These are phyloP conservation scores for Chloranthus sessilifolius DNA, from an alignment of 164 flowering plant genomes.

Conservation along the genomic window DNA sequence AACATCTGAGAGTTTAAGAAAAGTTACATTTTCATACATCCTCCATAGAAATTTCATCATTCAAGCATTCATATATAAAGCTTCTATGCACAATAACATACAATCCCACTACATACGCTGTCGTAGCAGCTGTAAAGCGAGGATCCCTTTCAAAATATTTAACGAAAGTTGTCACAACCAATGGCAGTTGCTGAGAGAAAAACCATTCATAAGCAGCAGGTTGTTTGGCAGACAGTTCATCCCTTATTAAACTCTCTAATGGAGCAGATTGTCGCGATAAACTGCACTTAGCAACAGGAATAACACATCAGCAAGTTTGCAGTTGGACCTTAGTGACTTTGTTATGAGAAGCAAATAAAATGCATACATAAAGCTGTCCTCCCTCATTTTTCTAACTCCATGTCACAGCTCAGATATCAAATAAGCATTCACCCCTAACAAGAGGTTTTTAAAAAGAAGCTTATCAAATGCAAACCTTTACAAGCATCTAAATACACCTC, in stretches of 20 bases:
- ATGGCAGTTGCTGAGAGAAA: constrained; percentile 85
- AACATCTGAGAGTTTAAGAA: constrained; percentile 33
- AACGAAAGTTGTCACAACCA: constrained; percentile 64
- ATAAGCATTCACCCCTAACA: too few relatives aligned
- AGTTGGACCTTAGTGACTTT: too few relatives aligned
- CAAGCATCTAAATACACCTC: too few relatives aligned
- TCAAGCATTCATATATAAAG: constrained; percentile 9
- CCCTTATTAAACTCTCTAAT: constrained; percentile 73
- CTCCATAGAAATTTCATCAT: constrained; percentile 2
- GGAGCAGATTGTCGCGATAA: constrained; percentile 70
- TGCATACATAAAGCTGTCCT: too few relatives aligned
- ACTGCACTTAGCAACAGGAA: constrained; percentile 40
- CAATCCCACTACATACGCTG: constrained; percentile 46
- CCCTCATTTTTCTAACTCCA: too few relatives aligned
- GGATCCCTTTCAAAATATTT: constrained; percentile 70
- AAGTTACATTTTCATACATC: constrained; percentile 7
- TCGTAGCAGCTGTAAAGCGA: constrained; percentile 63
- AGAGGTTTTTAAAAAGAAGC: too few relatives aligned
- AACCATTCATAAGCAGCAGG: constrained; percentile 86
- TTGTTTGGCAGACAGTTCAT: constrained; percentile 62
- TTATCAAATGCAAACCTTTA: too few relatives aligned
- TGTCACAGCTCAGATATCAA: too few relatives aligned
- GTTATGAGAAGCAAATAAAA: too few relatives aligned
- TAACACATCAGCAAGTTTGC: constrained; percentile 2
- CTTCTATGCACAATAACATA: constrained; percentile 9